These are phyloP conservation scores for Trichoderma simmonsii DNA, from an alignment of 2,329 filamentous ascomycete species.

Conservation along the genomic window DNA sequence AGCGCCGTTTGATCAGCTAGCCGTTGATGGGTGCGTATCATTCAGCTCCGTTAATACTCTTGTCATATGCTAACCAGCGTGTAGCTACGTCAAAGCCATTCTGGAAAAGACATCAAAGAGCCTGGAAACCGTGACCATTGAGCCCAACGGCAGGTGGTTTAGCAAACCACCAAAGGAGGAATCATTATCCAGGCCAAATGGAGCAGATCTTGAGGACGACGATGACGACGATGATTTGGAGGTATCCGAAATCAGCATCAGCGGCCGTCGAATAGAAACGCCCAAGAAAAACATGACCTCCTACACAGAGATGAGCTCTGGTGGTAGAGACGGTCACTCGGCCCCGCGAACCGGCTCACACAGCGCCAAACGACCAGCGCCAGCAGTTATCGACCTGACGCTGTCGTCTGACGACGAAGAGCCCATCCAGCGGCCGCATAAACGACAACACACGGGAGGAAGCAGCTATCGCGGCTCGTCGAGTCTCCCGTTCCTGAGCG, in stretches of 20 bases:
- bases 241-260: conserved; percentile 43
- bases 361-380: conserved; percentile 47
- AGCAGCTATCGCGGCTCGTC: conserved; percentile 25
- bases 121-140: conserved; percentile 83
- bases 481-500: conserved; percentile 14
- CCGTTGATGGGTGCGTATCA: conserved; percentile 73
- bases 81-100: conserved; percentile 83
- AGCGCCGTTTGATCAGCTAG: conserved; percentile 75
- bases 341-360: conserved; percentile 33
- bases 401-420: conserved; percentile 54
- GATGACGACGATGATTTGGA: conserved; percentile 48
- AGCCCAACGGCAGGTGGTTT: conserved; percentile 79
- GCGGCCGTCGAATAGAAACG: conserved; percentile 35
- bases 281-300: conserved; percentile 36
- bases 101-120: conserved; percentile 67
- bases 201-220: conserved; percentile 33
- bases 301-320: conserved; percentile 37
- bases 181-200: conserved; percentile 28
- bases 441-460: conserved; percentile 41
- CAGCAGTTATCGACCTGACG: conserved; percentile 59
- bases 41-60: background rate
- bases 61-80: conserved; percentile 19
- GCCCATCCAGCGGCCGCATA: conserved; percentile 43
- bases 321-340: conserved; percentile 35
- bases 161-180: conserved; percentile 37